Percentiles rank a stretch among this genome's conserved stretches.
Conservation (phyloP, 306 rosid species). For the Gastrolobium bilobum region DNA sequence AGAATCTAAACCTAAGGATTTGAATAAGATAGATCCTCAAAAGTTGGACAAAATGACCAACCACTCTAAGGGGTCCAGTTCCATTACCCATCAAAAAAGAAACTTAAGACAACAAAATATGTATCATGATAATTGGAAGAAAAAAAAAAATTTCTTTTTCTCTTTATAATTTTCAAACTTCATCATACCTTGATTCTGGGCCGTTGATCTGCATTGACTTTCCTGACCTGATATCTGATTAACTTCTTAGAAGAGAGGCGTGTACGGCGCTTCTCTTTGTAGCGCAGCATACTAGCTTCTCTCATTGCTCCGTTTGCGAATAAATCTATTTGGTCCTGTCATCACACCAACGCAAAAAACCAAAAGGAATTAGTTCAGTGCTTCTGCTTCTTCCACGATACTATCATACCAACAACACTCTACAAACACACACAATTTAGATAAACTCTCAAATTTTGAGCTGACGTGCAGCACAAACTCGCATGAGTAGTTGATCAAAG, state of each 20-base stretch:
- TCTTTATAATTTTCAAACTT: constrained; percentile 11
- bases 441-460: no score
- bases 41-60: constrained; percentile 48
- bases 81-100: constrained; percentile 43
- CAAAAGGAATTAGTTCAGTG: constrained; percentile 19
- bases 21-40: constrained; percentile 52
- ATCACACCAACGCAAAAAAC: neutral
- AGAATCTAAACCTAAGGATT: no score
- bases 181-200: constrained; percentile 87
- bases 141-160: neutral
- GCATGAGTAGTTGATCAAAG: no score
- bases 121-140: no score
- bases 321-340: constrained; percentile 79
- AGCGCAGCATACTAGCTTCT: constrained; percentile 83
- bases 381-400: neutral
- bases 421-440: no score
- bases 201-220: constrained; percentile 89
- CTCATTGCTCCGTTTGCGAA: constrained; percentile 70
- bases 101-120: neutral
- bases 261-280: constrained; percentile 83
- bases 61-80: constrained; percentile 48
- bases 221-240: constrained; percentile 87
- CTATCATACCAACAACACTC: no score
- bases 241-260: constrained; percentile 77
- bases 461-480: no score